Conservation (phyloP, 805 yeast genomes). For the Cyberlindnera saturnus region DNA sequence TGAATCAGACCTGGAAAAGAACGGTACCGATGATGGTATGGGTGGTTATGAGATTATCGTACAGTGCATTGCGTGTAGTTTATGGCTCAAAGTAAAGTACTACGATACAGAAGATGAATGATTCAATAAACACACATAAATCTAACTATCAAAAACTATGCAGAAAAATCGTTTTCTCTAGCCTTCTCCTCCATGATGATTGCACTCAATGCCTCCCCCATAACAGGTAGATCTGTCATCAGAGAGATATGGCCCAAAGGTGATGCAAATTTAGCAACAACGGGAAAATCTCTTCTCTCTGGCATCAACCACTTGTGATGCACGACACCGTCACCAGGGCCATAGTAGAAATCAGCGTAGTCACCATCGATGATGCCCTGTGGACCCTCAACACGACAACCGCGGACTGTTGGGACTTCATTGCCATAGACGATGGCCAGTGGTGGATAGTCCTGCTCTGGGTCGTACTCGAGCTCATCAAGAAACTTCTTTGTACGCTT, state of each 20-base stretch:
- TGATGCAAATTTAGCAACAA: slow-evolving; percentile 61
- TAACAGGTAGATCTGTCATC: slow-evolving; percentile 64
- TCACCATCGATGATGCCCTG: slow-evolving; percentile 66
- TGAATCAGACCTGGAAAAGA: slow-evolving; percentile 55
- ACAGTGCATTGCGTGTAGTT: slow-evolving; percentile 78
- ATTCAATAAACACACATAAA: neutral
- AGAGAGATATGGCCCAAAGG: slow-evolving; percentile 74
- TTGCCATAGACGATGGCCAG: slow-evolving; percentile 78
- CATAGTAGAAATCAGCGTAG: slow-evolving; percentile 73
- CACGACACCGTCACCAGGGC: slow-evolving; percentile 92
- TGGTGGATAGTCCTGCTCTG: slow-evolving; percentile 66
- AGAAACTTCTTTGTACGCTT: slow-evolving; percentile 52
- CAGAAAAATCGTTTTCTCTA: slow-evolving; percentile 2
- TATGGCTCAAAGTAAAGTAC: slow-evolving; percentile 77
- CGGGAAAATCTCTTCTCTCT: slow-evolving; percentile 62
- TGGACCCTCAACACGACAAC: slow-evolving; percentile 56
- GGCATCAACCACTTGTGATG: slow-evolving; percentile 82
- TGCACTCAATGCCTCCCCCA: slow-evolving; percentile 67
- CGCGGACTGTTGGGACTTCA: slow-evolving; percentile 78
- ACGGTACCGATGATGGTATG: slow-evolving; percentile 39
- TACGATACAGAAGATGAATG: slow-evolving; percentile 36
- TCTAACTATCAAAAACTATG: slow-evolving; percentile 1
- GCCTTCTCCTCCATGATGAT: slow-evolving; percentile 53
- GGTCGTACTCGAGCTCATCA: slow-evolving; percentile 48
- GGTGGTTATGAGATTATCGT: slow-evolving; percentile 63